Evolutionary conservation across 305 asterid species (phyloP).

Genomic region (Fraxinus dipetala): DNA sequence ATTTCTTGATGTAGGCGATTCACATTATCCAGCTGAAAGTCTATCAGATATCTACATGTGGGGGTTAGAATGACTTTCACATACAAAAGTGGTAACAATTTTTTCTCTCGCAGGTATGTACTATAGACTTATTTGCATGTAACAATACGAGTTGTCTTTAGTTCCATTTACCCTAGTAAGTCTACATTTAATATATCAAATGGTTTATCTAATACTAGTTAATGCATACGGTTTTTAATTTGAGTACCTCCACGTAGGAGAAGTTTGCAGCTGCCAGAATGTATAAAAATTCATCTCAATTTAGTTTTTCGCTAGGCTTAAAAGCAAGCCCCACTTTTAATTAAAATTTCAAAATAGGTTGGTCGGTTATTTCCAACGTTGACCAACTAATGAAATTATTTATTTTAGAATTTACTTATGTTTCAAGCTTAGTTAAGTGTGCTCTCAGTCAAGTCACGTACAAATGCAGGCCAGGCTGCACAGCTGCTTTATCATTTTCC

Average conservation of each 20-base stretch:
- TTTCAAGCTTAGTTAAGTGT: not conserved
- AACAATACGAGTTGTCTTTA: not conserved
- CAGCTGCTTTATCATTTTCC: not conserved
- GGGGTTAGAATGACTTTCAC: not conserved
- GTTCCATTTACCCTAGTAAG: not conserved
- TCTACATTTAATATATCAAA: not conserved
- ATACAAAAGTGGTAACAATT: not conserved
- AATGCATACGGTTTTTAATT: not conserved
- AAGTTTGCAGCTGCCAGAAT: not conserved
- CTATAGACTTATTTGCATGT: not conserved
- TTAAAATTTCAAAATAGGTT: not conserved
- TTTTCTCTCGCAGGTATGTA: not conserved
- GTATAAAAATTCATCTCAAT: not conserved
- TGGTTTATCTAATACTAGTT: not conserved
- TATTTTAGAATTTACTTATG: not conserved
- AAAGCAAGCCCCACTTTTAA: not conserved
- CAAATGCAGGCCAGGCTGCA: not conserved
- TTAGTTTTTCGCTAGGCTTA: not conserved
- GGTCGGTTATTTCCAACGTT: not conserved
- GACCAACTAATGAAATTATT: not conserved
- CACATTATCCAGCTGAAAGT: not conserved
- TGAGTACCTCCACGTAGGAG: not conserved
- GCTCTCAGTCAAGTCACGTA: not conserved
- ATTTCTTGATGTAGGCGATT: slow-evolving; percentile 14
- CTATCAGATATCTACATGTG: not conserved